Conservation (phyloP, 225 moss, liverwort and hornwort genomes). For the Takakia lepidozioides region DNA sequence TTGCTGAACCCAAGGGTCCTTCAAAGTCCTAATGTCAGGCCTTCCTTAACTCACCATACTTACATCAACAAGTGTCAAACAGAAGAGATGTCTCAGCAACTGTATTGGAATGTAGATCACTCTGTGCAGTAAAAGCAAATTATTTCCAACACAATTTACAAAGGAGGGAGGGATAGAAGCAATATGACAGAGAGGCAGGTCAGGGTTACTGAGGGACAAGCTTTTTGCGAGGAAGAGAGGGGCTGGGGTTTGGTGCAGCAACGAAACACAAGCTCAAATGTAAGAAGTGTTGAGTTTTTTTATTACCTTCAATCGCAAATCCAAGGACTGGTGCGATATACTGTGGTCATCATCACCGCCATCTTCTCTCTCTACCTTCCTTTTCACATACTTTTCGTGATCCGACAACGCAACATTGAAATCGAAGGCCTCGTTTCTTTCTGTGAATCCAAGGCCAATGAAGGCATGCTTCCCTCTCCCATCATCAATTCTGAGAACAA, state of each 20-base stretch:
- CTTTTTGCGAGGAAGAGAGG: neutral
- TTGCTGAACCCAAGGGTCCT: too few species aligned
- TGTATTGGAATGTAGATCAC: neutral
- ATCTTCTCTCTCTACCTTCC: constrained; percentile 78
- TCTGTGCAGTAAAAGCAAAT: neutral
- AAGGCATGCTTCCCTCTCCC: constrained; percentile 97
- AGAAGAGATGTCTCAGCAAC: too few species aligned
- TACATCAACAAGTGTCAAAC: too few species aligned
- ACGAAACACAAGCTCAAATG: neutral
- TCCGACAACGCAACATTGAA: constrained; percentile 98
- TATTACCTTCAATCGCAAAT: constrained; percentile 85
- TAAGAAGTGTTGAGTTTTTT: neutral
- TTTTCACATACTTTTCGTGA: constrained; percentile 94
- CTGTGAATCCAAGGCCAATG: constrained; percentile 87
- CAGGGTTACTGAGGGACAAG: too few species aligned
- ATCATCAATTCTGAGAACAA: constrained; percentile 92
- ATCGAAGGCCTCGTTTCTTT: constrained; percentile 96
- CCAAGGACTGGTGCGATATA: constrained; percentile 54
- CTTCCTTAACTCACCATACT: too few species aligned
- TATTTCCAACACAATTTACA: neutral
- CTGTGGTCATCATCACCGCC: constrained; percentile 33
- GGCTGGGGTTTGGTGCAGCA: neutral
- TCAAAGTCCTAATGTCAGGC: too few species aligned
- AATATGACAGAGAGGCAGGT: too few species aligned
- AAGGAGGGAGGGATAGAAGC: neutral